phyloP scores from a whole-genome alignment of 768 basidiomycete genomes.

The Mycena olivaceomarginata region DNA sequence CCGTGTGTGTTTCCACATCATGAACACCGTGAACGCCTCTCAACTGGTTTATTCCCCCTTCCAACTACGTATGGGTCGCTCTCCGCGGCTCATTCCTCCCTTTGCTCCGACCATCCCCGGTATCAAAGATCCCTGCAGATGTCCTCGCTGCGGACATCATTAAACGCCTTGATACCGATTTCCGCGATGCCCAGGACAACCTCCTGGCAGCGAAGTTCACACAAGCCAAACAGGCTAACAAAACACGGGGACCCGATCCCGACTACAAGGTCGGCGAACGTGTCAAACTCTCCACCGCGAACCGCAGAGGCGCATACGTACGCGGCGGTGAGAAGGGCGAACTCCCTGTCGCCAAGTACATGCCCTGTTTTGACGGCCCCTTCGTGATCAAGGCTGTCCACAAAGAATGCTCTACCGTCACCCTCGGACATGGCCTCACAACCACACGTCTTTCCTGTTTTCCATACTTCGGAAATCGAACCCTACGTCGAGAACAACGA shows the following conservation, averaged over 20 bases:
- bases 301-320: constrained; percentile 49
- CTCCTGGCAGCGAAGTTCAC: constrained; percentile 49
- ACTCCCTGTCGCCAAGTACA: constrained; percentile 58
- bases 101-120: background rate
- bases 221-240: constrained; percentile 49
- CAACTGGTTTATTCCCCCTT: constrained; percentile 54
- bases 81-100: constrained; percentile 49
- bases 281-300: constrained; percentile 53
- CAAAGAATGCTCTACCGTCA: constrained; percentile 47
- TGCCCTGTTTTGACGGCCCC: constrained; percentile 56
- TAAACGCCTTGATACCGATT: constrained; percentile 31
- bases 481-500: constrained; percentile 48
- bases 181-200: constrained; percentile 51
- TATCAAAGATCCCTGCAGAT: background rate
- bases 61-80: constrained; percentile 48
- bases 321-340: constrained; percentile 35
- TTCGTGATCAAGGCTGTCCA: constrained; percentile 46
- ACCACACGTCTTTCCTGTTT: constrained; percentile 50
- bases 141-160: background rate
- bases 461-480: constrained; percentile 56
- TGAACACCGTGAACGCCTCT: constrained; percentile 54
- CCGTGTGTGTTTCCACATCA: constrained; percentile 51
- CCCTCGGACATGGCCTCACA: constrained; percentile 45
- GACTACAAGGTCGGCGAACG: constrained; percentile 50
- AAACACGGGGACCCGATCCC: constrained; percentile 39